Conservation (phyloP, 345 rosid species). For the Lepidium didymum region DNA sequence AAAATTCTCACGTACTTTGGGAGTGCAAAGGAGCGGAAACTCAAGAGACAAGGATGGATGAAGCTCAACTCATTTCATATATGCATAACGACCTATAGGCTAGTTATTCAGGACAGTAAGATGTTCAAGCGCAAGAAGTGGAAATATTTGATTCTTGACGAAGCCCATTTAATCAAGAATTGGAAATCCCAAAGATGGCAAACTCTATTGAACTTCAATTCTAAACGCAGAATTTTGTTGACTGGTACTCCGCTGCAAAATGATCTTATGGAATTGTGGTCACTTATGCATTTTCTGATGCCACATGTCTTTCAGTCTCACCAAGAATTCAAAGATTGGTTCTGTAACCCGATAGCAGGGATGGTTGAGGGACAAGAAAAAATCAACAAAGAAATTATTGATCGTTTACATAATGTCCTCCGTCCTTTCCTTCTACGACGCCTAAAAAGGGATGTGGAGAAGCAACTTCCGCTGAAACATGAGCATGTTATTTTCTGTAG, state of each 20-base stretch:
- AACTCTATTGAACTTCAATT: constrained; percentile 94
- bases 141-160: constrained; percentile 98
- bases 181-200: constrained; percentile 99
- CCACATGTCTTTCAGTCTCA: constrained; percentile 99
- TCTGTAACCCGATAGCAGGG: constrained; percentile 95
- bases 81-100: constrained; percentile 95
- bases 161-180: constrained; percentile 98
- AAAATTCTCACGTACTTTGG: constrained; percentile 99
- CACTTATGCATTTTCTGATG: constrained; percentile 99
- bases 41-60: constrained; percentile 99
- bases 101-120: constrained; percentile 94
- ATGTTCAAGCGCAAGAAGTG: constrained; percentile 99
- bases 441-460: constrained; percentile 96
- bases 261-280: constrained; percentile 99
- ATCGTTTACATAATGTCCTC: constrained; percentile 97
- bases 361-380: constrained; percentile 99
- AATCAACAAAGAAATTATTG: constrained; percentile 95
- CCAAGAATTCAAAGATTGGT: constrained; percentile 99
- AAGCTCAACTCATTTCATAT: constrained; percentile 91
- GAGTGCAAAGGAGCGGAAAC: constrained; percentile 94
- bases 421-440: constrained; percentile 97
- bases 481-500: constrained; percentile 95
- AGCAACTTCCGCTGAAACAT: constrained; percentile 87
- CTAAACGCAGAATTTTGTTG: constrained; percentile 88
- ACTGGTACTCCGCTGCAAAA: constrained; percentile 99